Conservation (phyloP, 441 rosid genomes). For the Capsella rubella region DNA sequence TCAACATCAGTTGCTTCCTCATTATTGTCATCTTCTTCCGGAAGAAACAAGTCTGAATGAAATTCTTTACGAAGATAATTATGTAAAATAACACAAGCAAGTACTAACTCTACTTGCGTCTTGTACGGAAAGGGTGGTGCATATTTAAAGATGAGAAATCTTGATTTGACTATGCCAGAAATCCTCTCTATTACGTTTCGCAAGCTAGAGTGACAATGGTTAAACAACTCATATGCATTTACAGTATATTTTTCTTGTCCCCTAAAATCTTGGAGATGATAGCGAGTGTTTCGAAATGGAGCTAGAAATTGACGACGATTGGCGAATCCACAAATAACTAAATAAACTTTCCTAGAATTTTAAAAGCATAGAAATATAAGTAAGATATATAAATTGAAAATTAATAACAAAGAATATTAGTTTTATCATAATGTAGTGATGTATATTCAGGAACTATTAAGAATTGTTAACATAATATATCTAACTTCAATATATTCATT, state of each 20-base stretch:
- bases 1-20: not conserved
- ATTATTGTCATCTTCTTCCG: no score
- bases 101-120: no score
- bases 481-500: no score
- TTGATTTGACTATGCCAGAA: conserved; percentile 1
- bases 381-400: no score
- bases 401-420: not conserved
- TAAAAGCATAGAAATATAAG: no score
- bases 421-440: not conserved
- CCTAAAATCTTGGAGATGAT: conserved; percentile 14
- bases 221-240: conserved; percentile 3
- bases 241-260: not conserved
- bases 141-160: not conserved
- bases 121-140: no score
- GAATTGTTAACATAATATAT: no score
- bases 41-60: not conserved
- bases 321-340: conserved; percentile 10
- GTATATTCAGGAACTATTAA: conserved; percentile 5
- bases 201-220: not conserved
- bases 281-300: conserved; percentile 5
- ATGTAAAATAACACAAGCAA: conserved; percentile 14
- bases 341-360: not conserved
- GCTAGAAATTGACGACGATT: conserved; percentile 6
- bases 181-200: not conserved
- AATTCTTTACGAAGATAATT: conserved; percentile 7